Evolutionary conservation across 176 grass and related monocot species (phyloP).

Genomic region (Oryza longistaminata): DNA sequence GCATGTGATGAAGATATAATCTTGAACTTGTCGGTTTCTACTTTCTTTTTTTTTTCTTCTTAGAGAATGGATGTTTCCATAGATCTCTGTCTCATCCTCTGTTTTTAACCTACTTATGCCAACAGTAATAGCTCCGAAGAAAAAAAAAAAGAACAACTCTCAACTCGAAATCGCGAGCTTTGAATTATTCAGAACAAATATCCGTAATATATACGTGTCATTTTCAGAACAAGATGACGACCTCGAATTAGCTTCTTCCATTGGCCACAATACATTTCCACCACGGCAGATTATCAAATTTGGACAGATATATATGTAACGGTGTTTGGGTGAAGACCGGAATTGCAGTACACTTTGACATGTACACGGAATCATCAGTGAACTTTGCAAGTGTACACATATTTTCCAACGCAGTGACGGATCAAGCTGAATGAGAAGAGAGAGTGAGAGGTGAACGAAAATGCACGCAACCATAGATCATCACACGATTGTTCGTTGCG

Average conservation of each 20-base stretch:
- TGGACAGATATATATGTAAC: background rate
- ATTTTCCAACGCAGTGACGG: background rate
- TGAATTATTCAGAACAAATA: background rate
- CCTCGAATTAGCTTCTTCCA: background rate
- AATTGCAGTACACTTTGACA: background rate
- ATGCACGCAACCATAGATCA: background rate
- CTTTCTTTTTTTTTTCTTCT: background rate
- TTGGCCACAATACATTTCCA: background rate
- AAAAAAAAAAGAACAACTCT: background rate
- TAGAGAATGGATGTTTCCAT: background rate
- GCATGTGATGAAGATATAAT: background rate
- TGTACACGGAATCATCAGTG: background rate
- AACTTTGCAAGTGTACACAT: background rate
- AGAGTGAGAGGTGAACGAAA: background rate
- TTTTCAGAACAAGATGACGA: background rate
- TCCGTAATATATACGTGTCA: background rate
- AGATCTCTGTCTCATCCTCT: too few species aligned
- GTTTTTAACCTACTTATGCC: too few species aligned
- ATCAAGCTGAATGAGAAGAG: background rate
- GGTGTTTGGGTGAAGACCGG: background rate
- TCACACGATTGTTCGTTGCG: background rate
- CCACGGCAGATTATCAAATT: background rate
- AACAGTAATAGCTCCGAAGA: too few species aligned
- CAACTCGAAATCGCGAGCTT: background rate
- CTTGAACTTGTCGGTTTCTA: background rate